Evolutionary conservation across 805 yeast species (phyloP).

Genomic region (Wickerhamomyces silvicola): DNA sequence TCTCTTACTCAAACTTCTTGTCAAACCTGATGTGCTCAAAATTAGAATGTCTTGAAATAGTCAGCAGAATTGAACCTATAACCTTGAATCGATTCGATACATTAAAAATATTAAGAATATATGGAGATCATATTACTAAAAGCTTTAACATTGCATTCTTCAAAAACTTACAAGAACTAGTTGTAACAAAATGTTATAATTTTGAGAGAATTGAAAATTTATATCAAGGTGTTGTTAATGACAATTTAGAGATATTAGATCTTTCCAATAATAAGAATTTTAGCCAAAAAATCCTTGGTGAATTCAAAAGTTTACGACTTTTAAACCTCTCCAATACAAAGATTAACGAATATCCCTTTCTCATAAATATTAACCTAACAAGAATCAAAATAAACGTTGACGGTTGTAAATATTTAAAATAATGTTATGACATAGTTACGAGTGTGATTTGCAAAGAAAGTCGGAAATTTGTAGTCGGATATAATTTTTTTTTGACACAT

Average conservation of each 20-base stretch:
- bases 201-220: constrained; percentile 3
- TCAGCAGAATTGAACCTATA: constrained; percentile 8
- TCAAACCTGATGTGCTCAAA: constrained; percentile 7
- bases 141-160: constrained; percentile 5
- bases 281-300: neutral
- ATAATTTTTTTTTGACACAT: too few relatives aligned
- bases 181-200: constrained; percentile 9
- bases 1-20: constrained; percentile 12
- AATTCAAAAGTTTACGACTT: neutral
- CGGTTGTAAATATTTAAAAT: too few relatives aligned
- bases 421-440: too few relatives aligned
- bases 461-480: too few relatives aligned
- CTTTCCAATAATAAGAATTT: constrained; percentile 2
- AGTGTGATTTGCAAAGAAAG: too few relatives aligned
- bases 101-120: constrained; percentile 10
- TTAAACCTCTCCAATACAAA: neutral
- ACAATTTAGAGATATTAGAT: neutral
- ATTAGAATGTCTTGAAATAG: constrained; percentile 9
- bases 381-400: too few relatives aligned
- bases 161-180: constrained; percentile 6
- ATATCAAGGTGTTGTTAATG: neutral
- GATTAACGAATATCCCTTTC: neutral
- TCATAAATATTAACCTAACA: too few relatives aligned
- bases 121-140: constrained; percentile 12
- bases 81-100: constrained; percentile 7